Evolutionary conservation across 1,284 basidiomycete genomes (phyloP).

Genomic region (Xerocomus minutiporus): DNA sequence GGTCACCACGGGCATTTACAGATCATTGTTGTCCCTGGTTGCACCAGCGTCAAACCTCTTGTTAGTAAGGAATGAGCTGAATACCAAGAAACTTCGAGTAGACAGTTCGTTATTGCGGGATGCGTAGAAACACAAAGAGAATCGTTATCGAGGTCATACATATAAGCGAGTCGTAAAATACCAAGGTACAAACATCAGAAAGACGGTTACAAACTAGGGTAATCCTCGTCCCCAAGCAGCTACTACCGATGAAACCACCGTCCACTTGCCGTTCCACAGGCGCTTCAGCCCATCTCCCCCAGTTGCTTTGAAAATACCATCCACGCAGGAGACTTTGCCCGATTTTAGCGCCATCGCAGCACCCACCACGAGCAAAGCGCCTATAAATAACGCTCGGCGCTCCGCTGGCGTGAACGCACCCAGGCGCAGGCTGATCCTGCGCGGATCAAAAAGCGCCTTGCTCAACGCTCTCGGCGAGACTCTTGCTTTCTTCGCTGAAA

Average conservation of each 20-base stretch:
- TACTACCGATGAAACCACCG: conserved; percentile 22
- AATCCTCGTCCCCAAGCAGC: conserved; percentile 28
- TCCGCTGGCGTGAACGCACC: conserved; percentile 34
- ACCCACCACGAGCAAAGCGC: conserved; percentile 61
- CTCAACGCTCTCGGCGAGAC: conserved; percentile 14
- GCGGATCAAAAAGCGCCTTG: conserved; percentile 27
- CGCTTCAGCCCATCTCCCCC: conserved; percentile 25
- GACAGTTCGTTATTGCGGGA: background rate
- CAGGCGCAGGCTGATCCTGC: conserved; percentile 20
- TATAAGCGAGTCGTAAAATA: conserved; percentile 1
- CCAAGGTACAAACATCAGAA: background rate
- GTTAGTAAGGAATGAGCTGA: background rate
- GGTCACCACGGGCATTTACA: background rate
- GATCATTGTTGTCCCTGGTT: background rate
- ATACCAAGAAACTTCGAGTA: background rate
- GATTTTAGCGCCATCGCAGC: conserved; percentile 55
- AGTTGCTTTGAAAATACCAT: conserved; percentile 12
- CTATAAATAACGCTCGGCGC: conserved; percentile 50
- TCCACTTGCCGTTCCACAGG: conserved; percentile 26
- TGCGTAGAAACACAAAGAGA: background rate
- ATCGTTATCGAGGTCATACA: background rate
- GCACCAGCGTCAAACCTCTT: background rate
- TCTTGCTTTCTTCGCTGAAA: conserved; percentile 15
- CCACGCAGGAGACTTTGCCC: conserved; percentile 14
- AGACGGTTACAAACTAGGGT: conserved; percentile 10